Base-by-base conservation (phyloP, 305 asterid genomes). In the Fraxinus velutina region DNA sequence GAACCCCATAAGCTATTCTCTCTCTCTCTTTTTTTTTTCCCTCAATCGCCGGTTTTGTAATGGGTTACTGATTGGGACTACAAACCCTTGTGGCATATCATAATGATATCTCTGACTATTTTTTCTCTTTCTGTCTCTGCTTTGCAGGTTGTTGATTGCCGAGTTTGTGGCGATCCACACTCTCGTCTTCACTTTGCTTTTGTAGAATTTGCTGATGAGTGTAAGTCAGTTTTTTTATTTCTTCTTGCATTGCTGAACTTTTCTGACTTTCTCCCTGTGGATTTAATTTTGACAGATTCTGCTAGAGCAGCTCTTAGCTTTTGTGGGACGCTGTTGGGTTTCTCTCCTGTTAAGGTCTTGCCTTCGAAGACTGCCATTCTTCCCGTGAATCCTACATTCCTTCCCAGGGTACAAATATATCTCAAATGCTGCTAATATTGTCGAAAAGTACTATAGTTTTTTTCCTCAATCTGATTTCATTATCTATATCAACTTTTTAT, bases 311-410 rank as follows among this genome's bases (percentile, higher is more conserved):
- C 98, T 74, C 98, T 93, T 84, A 82, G 79, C 86, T 92, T 95
- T 78, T 81, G 90, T 73, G 97, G 97, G 42, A 88, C 94, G 27
- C 83, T 90, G 64, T 87, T 95, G 78, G 99, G 98, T 52, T 90
- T 93, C 88, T 90, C 97, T 68, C 98, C 90, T 1, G 81, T 95
- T 85, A 93, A 91, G 92, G 99, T 95, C 87, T 87, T 91, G 79
- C 99, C 97, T 83, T 95, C 99, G 72, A 95, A 95, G 89, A 95
- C 99, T 78, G 98, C 99, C 78, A 95, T 95, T 75, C 95, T 95
- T 77, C 99, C 99, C 0, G 99, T 95, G 85, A 95, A 95, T 88
- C 99, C 99, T 27, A 93, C 98, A 66, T 95, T 95, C 85, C 99
- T 95, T 82, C 99, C 99, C 75, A 89, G 93, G 92, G 99, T 95